A percentile compares a stretch with the other conserved stretches of the same genome.
Conservation (phyloP, 139 green algal genomes). For the Medakamo hakoo region DNA sequence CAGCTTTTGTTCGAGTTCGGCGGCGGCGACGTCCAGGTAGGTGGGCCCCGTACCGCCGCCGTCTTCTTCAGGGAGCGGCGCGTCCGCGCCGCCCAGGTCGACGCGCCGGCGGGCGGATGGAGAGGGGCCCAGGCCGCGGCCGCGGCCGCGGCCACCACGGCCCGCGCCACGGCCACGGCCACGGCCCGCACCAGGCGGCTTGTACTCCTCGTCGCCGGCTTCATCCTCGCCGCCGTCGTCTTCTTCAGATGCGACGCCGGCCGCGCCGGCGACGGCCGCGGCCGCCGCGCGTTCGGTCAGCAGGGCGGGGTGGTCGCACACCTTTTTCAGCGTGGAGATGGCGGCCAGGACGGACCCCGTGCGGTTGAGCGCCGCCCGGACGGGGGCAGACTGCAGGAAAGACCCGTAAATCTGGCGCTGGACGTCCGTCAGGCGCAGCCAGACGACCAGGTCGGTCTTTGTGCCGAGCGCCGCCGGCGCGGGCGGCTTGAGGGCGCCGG, state of each 20-base stretch:
- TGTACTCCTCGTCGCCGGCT: not conserved
- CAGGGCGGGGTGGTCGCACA: constrained; percentile 86
- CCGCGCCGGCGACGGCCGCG: constrained; percentile 15
- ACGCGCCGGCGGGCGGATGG: too few relatives aligned
- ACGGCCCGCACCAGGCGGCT: too few relatives aligned
- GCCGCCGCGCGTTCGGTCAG: constrained; percentile 41
- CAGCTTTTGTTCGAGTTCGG: not conserved
- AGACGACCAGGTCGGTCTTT: constrained; percentile 94
- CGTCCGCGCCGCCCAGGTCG: too few relatives aligned
- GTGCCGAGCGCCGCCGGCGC: constrained; percentile 1
- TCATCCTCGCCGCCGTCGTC: constrained; percentile 2
- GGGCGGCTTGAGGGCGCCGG: too few relatives aligned
- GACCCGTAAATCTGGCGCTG: constrained; percentile 57
- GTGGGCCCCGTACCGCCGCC: too few relatives aligned
- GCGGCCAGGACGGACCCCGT: constrained; percentile 57
- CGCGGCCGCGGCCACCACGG: too few relatives aligned
- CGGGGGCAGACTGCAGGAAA: constrained; percentile 50
- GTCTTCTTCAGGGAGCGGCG: not conserved
- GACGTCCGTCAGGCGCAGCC: constrained; percentile 55
- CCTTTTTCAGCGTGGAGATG: constrained; percentile 56
- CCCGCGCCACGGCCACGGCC: too few relatives aligned
- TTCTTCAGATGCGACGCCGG: not conserved
- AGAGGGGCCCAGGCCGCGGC: too few relatives aligned
- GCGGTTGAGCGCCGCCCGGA: constrained; percentile 61
- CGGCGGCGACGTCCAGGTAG: not conserved